Percentiles rank a stretch among this genome's conserved stretches.
phyloP scores from a whole-genome alignment of 2,329 filamentous ascomycete species.

The Amauroascus niger region DNA sequence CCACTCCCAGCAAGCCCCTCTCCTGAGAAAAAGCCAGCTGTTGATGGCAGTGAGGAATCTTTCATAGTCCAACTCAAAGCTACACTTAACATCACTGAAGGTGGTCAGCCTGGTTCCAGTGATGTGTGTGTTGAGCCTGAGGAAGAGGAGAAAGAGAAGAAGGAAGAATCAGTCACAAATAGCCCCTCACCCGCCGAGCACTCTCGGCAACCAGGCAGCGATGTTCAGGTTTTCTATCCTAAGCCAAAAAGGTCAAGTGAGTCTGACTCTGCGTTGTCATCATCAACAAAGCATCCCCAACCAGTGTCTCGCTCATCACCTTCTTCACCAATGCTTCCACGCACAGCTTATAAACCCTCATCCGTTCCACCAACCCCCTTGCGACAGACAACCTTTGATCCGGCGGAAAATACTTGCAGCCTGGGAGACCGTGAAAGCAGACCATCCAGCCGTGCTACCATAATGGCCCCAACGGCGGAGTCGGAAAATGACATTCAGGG shows the following conservation, averaged over 20 bases:
- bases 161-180: too few relatives aligned
- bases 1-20: background rate
- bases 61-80: constrained; percentile 14
- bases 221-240: constrained; percentile 1
- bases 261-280: background rate
- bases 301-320: constrained; percentile 3
- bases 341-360: background rate
- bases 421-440: background rate
- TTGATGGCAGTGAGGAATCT: background rate
- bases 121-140: background rate
- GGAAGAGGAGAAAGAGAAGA: background rate
- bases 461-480: background rate
- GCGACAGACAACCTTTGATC: background rate
- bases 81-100: constrained; percentile 9
- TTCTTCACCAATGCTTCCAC: background rate
- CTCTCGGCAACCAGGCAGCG: background rate
- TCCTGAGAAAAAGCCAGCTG: background rate
- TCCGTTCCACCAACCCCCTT: constrained; percentile 2
- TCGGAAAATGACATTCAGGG: constrained; percentile 15
- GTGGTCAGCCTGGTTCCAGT: background rate
- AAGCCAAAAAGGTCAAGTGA: background rate
- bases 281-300: background rate
- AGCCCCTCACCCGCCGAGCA: background rate
- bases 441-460: background rate
- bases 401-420: background rate